Base-by-base conservation (phyloP, 2,329 filamentous ascomycete genomes). In the Aspergillus fructus region DNA sequence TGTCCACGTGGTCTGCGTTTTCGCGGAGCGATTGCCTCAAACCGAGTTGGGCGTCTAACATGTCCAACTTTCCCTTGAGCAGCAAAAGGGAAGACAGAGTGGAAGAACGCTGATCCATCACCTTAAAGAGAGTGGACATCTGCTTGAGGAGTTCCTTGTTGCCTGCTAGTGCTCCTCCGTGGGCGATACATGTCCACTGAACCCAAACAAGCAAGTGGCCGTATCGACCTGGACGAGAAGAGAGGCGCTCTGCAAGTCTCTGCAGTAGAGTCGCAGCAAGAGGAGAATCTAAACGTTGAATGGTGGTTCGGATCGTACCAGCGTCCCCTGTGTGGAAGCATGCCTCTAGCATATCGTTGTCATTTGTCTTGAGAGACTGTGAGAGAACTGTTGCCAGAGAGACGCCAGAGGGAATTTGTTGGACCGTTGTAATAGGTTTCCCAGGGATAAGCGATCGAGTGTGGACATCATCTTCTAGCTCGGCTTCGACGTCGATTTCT, bases 181-280 rank as follows among this genome's bases (percentile, higher is more conserved):
- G 94, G 2, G 90, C 88, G 34, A 97, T 86, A 54, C 97, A 84
- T 1, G 91, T 93, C 91, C 92, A 96, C 76, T 97, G 93, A 43
- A 97, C 89, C 93, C 94, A 99, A 15, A 89, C 85, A 83, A 97
- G 93, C 33, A 99, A 84, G 69, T 88, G 90, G 51, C 93, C 92
- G 13, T 94, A 93, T 54, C 94, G 86, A 3, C 93, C 94, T 1
- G 94, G 94, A 45, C 91, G 86, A 64, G 89, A 85, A 75, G 96
- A 89, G 71, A 99, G 85, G 58, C 93, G 85, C 65, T 96, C 89
- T 8, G 94, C 91, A 51, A 99, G 84, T 74, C 91, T 92, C 68
- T 87, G 86, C 56, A 99, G 84, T 9, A 99, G 83, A 7, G 79
- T 83, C 37, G 87, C 88, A 6, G 94, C 93, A 23, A 97, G 85